These are phyloP conservation scores for Ustilago vetiveriae DNA, from an alignment of 1,284 basidiomycete species.

Conservation along the genomic window DNA sequence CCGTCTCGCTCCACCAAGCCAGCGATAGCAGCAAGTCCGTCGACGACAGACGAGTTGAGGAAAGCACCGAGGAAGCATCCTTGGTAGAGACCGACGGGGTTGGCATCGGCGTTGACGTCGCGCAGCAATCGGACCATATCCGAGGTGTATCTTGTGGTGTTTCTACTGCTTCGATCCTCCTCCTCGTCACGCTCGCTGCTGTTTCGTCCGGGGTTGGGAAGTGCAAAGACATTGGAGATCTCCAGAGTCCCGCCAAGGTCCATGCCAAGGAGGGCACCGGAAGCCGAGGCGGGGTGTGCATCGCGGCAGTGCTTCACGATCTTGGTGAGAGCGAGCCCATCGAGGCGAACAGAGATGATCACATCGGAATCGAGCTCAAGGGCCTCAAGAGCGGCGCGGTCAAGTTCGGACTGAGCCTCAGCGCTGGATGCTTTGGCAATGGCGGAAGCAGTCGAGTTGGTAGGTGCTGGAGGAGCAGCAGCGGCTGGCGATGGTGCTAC, in stretches of 20 bases:
- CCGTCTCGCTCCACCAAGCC: constrained; percentile 65
- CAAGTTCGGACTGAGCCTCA: constrained; percentile 41
- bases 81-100: constrained; percentile 96
- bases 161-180: constrained; percentile 58
- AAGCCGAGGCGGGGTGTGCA: constrained; percentile 61
- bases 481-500: constrained; percentile 13
- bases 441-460: constrained; percentile 14
- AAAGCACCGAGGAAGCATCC: constrained; percentile 78
- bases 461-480: constrained; percentile 15
- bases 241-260: constrained; percentile 64
- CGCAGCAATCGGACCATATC: constrained; percentile 86
- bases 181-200: constrained; percentile 58
- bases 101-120: constrained; percentile 93
- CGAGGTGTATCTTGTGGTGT: constrained; percentile 74
- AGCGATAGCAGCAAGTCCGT: constrained; percentile 71
- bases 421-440: constrained; percentile 16
- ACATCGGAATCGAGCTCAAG: constrained; percentile 60
- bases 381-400: constrained; percentile 51
- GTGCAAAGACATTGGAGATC: constrained; percentile 63
- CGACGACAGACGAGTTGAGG: constrained; percentile 82
- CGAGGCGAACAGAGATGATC: constrained; percentile 62
- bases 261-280: constrained; percentile 63
- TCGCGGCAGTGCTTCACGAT: constrained; percentile 67
- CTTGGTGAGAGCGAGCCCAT: constrained; percentile 65
- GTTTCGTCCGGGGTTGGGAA: constrained; percentile 53